Conservation (phyloP, 805 yeast species). For the Candida railenensis region DNA sequence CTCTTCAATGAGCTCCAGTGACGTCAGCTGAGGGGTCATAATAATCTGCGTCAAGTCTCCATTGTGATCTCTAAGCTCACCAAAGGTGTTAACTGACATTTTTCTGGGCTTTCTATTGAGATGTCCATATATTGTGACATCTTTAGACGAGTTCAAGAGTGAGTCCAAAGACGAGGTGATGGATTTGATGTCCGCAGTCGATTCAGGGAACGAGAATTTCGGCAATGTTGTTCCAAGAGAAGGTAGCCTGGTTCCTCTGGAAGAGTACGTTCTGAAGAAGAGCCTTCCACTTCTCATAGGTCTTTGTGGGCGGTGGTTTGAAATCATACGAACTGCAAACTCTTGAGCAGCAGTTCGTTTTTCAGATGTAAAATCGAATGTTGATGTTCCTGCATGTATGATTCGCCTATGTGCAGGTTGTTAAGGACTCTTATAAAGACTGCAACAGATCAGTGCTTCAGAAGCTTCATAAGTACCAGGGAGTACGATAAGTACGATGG, state of each 20-base stretch:
- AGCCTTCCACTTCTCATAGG: conserved; percentile 7
- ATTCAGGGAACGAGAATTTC: conserved; percentile 35
- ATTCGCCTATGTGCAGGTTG: too few species aligned
- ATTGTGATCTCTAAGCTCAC: conserved; percentile 66
- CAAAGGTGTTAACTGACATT: conserved; percentile 70
- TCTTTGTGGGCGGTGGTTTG: too few species aligned
- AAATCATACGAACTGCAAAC: too few species aligned
- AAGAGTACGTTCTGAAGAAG: neutral
- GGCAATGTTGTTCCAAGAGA: conserved; percentile 19
- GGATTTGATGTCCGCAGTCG: conserved; percentile 19
- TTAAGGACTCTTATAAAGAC: too few species aligned
- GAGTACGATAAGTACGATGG: too few species aligned
- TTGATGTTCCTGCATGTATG: too few species aligned
- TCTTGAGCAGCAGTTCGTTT: neutral
- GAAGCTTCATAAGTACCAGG: too few species aligned
- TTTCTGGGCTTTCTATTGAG: conserved; percentile 71
- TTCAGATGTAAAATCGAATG: too few species aligned
- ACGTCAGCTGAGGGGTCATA: conserved; percentile 41
- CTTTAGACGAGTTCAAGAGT: conserved; percentile 9
- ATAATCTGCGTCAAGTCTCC: conserved; percentile 63
- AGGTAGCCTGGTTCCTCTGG: conserved; percentile 15
- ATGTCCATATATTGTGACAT: conserved; percentile 77
- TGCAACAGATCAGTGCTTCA: too few species aligned
- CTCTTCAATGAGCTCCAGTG: conserved; percentile 33
- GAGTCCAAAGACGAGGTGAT: conserved; percentile 1